Base-by-base conservation (phyloP, 2,329 filamentous ascomycete species). In the Drechmeria coniospora region DNA sequence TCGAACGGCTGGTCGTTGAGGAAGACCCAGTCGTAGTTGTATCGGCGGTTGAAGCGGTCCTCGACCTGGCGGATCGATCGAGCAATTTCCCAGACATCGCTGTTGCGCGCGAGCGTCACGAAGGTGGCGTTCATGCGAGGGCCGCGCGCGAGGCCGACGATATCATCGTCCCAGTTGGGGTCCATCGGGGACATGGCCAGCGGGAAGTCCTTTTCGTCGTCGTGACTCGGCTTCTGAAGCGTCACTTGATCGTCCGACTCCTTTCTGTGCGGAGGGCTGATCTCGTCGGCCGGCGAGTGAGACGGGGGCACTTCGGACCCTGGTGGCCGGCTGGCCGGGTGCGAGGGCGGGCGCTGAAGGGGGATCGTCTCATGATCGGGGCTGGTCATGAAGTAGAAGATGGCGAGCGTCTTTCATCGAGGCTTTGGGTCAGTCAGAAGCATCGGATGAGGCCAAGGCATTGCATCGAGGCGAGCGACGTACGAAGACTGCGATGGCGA, bases 1-100 rank as follows among this genome's bases (percentile, higher is more conserved):
- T 93, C 80, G 47, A 98, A 98, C 1, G 84, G 81, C 52, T 86
- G 74, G 51, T 98, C 90, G 57, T 98, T 98, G 36, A 98, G 63
- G 61, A 98, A 98, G 29, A 98, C 87, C 92, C 92, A 98, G 51
- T 95, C 87, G 58, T 98, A 98, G 62, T 92, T 77, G 63, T 80
- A 95, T 45, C 87, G 80, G 46, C 75, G 74, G 62, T 98, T 98
- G 73, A 98, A 98, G 48, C 90, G 81, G 55, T 98, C 90, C 58
- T 98, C 90, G 31, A 98, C 75, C 49, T 93, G 82, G 31, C 90
- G 82, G 48, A 98, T 98, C 9, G 86, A 94, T 46, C 83, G 74
- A 36, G 84, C 81, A 48, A 98, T 93, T 27, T 98, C 90, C 90
- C 90, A 98, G 16, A 95, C 61, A 49, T 98, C 90, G 31, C 63